phyloP scores from a whole-genome alignment of 805 yeast species.

The Ogataea minuta region DNA sequence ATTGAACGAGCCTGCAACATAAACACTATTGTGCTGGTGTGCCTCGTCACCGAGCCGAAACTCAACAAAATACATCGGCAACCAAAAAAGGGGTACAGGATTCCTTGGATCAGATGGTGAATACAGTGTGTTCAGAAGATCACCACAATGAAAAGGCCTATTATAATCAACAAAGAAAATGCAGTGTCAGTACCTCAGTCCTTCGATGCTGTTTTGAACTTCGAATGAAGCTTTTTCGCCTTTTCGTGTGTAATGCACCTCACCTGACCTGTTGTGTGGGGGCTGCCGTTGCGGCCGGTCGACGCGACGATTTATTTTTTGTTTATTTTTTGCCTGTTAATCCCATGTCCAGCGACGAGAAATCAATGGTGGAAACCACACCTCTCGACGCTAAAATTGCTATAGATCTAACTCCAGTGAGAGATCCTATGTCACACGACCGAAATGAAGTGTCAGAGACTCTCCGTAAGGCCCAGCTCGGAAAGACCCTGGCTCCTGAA shows the following conservation, averaged over 20 bases:
- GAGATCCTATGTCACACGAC: conserved; percentile 5
- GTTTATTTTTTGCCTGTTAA: neutral
- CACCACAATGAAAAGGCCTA: no score
- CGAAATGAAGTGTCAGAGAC: conserved; percentile 23
- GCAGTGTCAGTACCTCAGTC: no score
- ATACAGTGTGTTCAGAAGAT: no score
- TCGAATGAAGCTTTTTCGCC: neutral
- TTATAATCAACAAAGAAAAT: no score
- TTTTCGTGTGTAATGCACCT: no score
- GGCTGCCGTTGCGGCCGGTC: conserved; percentile 1
- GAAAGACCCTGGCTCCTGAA: conserved; percentile 29
- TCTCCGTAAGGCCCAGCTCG: conserved; percentile 25
- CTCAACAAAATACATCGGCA: conserved; percentile 7
- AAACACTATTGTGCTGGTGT: conserved; percentile 11
- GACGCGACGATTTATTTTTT: conserved; percentile 5
- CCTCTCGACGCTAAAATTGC: conserved; percentile 2
- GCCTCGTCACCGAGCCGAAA: conserved; percentile 20
- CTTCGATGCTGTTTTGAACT: neutral
- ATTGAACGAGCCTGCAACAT: conserved; percentile 26
- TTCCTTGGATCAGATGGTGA: neutral
- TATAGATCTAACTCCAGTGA: conserved; percentile 18
- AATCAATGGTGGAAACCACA: conserved; percentile 6
- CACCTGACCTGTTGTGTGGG: neutral
- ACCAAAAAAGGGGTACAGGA: conserved; percentile 7
- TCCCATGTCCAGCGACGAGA: no score